These are phyloP conservation scores for Arabidopsis hybrid DNA, from an alignment of 441 rosid species.

Conservation along the genomic window DNA sequence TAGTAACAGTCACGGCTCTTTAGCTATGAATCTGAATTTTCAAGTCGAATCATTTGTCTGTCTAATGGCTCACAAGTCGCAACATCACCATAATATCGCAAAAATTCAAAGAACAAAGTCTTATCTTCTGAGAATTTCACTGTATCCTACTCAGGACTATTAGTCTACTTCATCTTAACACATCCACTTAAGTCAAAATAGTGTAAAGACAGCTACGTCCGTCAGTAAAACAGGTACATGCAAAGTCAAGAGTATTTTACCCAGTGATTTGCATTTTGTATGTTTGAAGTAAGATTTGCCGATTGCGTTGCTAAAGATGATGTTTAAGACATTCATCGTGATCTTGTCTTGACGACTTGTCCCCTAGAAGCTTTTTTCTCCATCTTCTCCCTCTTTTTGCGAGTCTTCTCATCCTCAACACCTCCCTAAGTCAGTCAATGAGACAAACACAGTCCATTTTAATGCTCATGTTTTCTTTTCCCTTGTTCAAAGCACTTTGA, in stretches of 20 bases:
- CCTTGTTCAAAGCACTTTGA: conserved; percentile 9
- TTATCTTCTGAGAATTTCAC: neutral
- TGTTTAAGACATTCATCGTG: conserved; percentile 30
- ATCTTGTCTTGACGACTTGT: conserved; percentile 37
- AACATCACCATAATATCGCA: conserved; percentile 6
- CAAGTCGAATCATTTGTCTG: neutral
- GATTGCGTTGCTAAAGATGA: conserved; percentile 20
- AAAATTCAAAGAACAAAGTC: neutral
- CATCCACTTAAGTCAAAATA: conserved; percentile 14
- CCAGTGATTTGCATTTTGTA: conserved; percentile 13
- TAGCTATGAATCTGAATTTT: neutral
- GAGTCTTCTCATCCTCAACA: conserved; percentile 45
- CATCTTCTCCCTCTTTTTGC: conserved; percentile 47
- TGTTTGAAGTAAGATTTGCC: conserved; percentile 4
- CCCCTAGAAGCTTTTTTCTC: conserved; percentile 44
- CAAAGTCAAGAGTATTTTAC: conserved; percentile 25
- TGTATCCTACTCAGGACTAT: conserved; percentile 4
- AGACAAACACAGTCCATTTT: neutral
- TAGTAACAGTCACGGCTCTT: neutral
- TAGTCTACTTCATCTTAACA: conserved; percentile 18
- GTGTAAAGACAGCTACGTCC: conserved; percentile 24
- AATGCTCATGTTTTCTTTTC: neutral
- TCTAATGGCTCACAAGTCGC: neutral
- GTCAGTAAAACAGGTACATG: conserved; percentile 30
- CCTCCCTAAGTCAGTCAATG: conserved; percentile 38